These are phyloP conservation scores for Backusella circina DNA, from an alignment of 192 early-diverging fungal genomes.

Conservation along the genomic window DNA sequence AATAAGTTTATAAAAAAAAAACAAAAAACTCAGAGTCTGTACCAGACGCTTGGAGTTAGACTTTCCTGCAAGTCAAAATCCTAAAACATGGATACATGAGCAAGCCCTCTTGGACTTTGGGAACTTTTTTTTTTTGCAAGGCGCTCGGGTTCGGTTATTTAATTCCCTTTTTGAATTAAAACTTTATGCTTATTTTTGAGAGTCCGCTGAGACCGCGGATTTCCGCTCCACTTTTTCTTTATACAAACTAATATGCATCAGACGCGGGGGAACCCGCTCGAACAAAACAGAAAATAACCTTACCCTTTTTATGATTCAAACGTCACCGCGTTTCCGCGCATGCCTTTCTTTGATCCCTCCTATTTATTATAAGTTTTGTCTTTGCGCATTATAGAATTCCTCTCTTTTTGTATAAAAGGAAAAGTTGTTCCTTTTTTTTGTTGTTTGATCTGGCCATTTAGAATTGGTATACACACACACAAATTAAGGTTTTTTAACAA, in stretches of 20 bases:
- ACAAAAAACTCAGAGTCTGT: neutral
- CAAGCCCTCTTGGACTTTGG: neutral
- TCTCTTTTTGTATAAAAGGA: neutral
- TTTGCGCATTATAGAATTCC: neutral
- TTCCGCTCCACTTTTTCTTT: neutral
- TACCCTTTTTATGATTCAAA: neutral
- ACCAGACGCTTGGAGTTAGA: neutral
- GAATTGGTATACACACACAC: too few species aligned
- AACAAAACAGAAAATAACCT: neutral
- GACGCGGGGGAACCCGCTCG: neutral
- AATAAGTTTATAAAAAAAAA: neutral
- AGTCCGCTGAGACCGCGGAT: neutral
- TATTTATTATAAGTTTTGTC: neutral
- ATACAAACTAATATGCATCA: neutral
- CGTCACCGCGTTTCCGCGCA: neutral
- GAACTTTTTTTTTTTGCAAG: neutral
- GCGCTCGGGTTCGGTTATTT: neutral
- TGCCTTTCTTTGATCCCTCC: neutral
- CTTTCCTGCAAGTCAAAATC: neutral
- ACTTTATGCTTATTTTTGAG: neutral
- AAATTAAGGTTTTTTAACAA: too few species aligned
- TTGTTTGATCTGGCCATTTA: neutral
- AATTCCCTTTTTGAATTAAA: neutral
- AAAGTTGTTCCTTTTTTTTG: too few species aligned
- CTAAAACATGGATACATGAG: neutral